Base-by-base conservation (phyloP, 805 yeast genomes). In the Hyphopichia homilentoma region DNA sequence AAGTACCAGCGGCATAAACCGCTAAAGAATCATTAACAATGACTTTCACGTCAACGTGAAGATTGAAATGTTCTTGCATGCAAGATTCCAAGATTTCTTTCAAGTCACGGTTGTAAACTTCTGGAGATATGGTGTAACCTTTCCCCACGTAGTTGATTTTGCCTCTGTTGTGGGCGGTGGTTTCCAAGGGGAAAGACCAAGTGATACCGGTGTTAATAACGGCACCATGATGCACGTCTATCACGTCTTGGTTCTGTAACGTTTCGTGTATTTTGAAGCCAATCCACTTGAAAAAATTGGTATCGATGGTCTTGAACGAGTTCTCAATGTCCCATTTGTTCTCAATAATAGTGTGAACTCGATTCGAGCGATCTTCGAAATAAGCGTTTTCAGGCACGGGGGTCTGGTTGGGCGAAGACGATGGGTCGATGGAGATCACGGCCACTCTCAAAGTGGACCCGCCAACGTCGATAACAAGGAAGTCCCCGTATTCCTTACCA, bases 1-100 rank as follows among this genome's bases (percentile, higher is more conserved):
- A 65, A 2, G 58, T 38, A 7, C 79, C 80, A 0, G 84, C 70
- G 7, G 80, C 57, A 47, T 68, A 74, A 0, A 79, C 84, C 0
- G 84, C 80, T n/a, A 78, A 67, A 1, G 84, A 73, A 47, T 78
- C 88, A 50, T 81, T 81, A 19, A 80, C 58, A 23, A 81, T 66
- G 11, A 68, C 54, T 38, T 61, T 52, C 15, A 80, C 65, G 11
- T 57, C 49, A 12, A 71, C 52, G 1, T 43, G 32, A 6, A 70
- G 28, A 9, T 45, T 41, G 26, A 47, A 46, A 7, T 46, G 44
- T 7, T 36, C 20, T 3, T 34, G 16, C 36, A 68, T 56, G 2
- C 59, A 48, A 3, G 40, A 26, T 40, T 66, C 69, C 24, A 80
- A 42, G 6, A 79, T 40, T 2, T 39, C 32, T 29, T 65, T 64